Conservation (phyloP, 306 rosid genomes). For the Phaseolus lunatus region DNA sequence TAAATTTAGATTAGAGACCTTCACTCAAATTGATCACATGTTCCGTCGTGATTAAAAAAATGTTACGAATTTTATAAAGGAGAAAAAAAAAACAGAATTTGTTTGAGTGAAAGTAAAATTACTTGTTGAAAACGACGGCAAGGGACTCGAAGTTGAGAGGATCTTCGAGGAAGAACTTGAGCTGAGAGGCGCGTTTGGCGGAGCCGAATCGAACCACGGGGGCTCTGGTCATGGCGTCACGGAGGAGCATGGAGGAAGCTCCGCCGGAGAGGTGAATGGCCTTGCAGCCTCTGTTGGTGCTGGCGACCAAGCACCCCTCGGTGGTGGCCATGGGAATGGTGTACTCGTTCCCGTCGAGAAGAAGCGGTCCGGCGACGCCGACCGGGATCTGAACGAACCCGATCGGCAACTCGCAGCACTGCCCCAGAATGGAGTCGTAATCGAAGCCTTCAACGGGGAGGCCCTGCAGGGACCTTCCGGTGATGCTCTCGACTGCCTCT, state of each 20-base stretch:
- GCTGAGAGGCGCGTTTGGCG: slow-evolving; percentile 72
- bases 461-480: slow-evolving; percentile 63
- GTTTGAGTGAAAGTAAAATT: not conserved
- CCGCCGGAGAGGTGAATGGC: slow-evolving; percentile 87
- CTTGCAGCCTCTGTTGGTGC: slow-evolving; percentile 90
- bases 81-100: not conserved
- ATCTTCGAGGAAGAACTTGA: slow-evolving; percentile 78
- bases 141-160: slow-evolving; percentile 70
- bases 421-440: slow-evolving; percentile 80
- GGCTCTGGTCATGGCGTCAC: slow-evolving; percentile 89
- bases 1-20: too few species aligned
- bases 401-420: slow-evolving; percentile 96
- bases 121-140: slow-evolving; percentile 73
- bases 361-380: slow-evolving; percentile 86
- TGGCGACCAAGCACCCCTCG: slow-evolving; percentile 84
- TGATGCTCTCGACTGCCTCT: slow-evolving; percentile 64
- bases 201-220: slow-evolving; percentile 80
- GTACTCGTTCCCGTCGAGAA: slow-evolving; percentile 72
- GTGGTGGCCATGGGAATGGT: slow-evolving; percentile 96
- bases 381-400: slow-evolving; percentile 89
- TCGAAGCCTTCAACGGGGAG: slow-evolving; percentile 78
- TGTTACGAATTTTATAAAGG: not conserved
- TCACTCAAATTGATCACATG: too few species aligned
- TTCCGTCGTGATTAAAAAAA: too few species aligned
- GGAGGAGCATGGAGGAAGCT: slow-evolving; percentile 66